Conservation (phyloP, 805 yeast genomes). For the Yamadazyma olivae region DNA sequence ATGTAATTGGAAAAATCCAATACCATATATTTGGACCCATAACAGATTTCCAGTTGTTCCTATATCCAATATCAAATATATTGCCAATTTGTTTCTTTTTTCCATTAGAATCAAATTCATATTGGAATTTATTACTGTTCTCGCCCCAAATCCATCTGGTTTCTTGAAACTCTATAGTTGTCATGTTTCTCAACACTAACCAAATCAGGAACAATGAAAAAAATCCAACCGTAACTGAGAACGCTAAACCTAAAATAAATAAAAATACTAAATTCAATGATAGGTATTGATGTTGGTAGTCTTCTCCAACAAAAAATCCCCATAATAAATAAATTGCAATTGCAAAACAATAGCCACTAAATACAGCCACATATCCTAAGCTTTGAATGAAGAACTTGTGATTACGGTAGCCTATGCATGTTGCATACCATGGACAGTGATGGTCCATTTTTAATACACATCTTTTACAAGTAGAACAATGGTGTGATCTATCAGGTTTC, state of each 20-base stretch:
- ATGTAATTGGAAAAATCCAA: slow-evolving; percentile 66
- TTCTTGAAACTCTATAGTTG: slow-evolving; percentile 80
- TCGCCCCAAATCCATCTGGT: slow-evolving; percentile 38
- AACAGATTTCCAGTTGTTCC: slow-evolving; percentile 59
- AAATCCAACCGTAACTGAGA: slow-evolving; percentile 37
- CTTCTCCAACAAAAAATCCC: slow-evolving; percentile 43
- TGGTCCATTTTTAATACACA: slow-evolving; percentile 57
- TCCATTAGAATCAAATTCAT: slow-evolving; percentile 39
- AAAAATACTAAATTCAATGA: slow-evolving; percentile 61
- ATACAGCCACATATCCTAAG: slow-evolving; percentile 50
- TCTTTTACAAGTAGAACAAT: slow-evolving; percentile 47
- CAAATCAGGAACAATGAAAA: slow-evolving; percentile 60
- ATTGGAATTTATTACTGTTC: slow-evolving; percentile 24
- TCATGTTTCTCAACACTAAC: slow-evolving; percentile 59
- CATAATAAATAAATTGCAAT: slow-evolving; percentile 44
- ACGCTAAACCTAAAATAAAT: slow-evolving; percentile 56
- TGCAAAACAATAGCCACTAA: slow-evolving; percentile 40
- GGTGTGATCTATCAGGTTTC: slow-evolving; percentile 62
- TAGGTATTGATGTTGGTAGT: slow-evolving; percentile 37
- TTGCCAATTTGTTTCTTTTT: slow-evolving; percentile 51
- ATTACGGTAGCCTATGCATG: slow-evolving; percentile 80
- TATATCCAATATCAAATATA: slow-evolving; percentile 70
- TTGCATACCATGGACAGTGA: slow-evolving; percentile 87
- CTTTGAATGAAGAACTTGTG: slow-evolving; percentile 80
- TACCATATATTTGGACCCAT: slow-evolving; percentile 68